Conservation (phyloP, 2,329 filamentous ascomycete genomes). For the Hymenotorrendiella dingleyae region DNA sequence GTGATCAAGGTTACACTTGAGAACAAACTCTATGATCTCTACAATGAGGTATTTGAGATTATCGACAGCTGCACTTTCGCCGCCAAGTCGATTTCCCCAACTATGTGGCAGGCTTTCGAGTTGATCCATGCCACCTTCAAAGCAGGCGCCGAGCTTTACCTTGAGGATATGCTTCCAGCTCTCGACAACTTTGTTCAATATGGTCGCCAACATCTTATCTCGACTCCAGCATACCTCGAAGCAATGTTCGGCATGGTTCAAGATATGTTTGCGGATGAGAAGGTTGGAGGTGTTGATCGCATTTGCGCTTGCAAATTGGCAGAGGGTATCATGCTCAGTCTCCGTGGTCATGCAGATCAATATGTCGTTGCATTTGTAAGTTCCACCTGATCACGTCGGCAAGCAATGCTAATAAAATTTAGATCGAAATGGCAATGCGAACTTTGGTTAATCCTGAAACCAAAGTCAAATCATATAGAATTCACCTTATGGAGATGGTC, state of each 20-base stretch:
- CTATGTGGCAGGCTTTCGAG: conserved; percentile 98
- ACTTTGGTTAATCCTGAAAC: conserved; percentile 70
- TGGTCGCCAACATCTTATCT: conserved; percentile 70
- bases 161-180: conserved; percentile 97
- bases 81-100: conserved; percentile 88
- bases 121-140: conserved; percentile 97
- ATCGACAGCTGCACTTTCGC: conserved; percentile 99
- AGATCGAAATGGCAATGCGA: conserved; percentile 77
- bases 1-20: conserved; percentile 94
- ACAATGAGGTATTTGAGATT: conserved; percentile 98
- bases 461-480: conserved; percentile 87
- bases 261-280: conserved; percentile 88
- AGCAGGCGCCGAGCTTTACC: conserved; percentile 89
- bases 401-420: conserved; percentile 14
- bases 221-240: conserved; percentile 80
- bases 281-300: conserved; percentile 87
- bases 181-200: conserved; percentile 98
- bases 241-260: conserved; percentile 91
- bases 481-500: conserved; percentile 97
- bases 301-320: conserved; percentile 98
- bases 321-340: conserved; percentile 93
- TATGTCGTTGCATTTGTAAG: conserved; percentile 72
- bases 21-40: conserved; percentile 96
- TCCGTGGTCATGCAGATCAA: conserved; percentile 81
- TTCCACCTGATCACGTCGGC: background rate